Percentiles rank a stretch among this genome's conserved stretches.
phyloP scores from a whole-genome alignment of 306 rosid genomes.

The Biancaea sappan region DNA sequence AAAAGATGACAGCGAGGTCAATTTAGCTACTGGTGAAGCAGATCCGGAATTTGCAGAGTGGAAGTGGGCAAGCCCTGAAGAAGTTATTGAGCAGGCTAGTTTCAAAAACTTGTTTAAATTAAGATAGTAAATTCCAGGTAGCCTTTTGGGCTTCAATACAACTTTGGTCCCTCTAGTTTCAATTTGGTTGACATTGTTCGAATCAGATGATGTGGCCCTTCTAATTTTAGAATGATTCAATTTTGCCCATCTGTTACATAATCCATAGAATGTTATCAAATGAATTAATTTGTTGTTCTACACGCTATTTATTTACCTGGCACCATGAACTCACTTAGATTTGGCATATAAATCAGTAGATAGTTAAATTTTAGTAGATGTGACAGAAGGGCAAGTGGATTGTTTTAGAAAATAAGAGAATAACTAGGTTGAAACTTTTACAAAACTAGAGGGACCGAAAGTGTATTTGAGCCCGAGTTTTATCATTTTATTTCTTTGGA shows the following conservation, averaged over 20 bases:
- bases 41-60: constrained; percentile 94
- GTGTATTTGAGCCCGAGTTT: background rate
- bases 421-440: background rate
- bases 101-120: background rate
- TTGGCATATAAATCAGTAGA: too few species aligned
- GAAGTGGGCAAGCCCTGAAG: constrained; percentile 93
- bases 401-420: background rate
- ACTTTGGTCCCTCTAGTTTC: background rate
- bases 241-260: background rate
- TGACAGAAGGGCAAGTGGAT: background rate
- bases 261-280: background rate
- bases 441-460: background rate
- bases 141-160: background rate
- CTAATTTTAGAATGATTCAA: background rate
- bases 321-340: background rate
- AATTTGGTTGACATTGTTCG: background rate
- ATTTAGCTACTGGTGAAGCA: constrained; percentile 83
- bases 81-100: constrained; percentile 87
- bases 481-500: background rate
- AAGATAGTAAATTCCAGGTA: background rate
- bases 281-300: background rate
- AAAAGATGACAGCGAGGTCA: constrained; percentile 73
- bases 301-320: background rate
- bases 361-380: background rate
- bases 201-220: background rate